phyloP scores from a whole-genome alignment of 2,329 filamentous ascomycete species.

The Emydomyces testavorans region DNA sequence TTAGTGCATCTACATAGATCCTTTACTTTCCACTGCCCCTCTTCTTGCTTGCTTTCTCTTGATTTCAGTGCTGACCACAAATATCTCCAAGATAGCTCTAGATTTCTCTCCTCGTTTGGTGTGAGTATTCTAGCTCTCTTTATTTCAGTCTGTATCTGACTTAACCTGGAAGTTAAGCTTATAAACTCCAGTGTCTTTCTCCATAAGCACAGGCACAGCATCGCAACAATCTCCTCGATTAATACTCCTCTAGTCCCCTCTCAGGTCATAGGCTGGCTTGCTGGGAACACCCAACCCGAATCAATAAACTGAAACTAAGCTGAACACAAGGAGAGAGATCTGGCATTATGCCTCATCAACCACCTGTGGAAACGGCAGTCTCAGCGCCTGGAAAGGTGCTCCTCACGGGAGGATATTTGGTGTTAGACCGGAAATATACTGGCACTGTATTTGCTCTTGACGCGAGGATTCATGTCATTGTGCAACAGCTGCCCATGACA shows the following conservation, averaged over 20 bases:
- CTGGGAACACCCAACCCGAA: not conserved
- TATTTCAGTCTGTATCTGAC: not conserved
- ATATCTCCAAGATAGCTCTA: not conserved
- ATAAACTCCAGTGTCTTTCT: too few relatives aligned
- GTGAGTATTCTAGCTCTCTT: not conserved
- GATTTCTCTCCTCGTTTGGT: not conserved
- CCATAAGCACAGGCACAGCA: not conserved
- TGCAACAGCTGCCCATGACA: conserved; percentile 41
- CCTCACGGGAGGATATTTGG: conserved; percentile 86
- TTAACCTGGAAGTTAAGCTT: too few relatives aligned
- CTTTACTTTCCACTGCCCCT: not conserved
- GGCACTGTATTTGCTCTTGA: conserved; percentile 57
- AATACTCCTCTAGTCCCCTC: conserved; percentile 6
- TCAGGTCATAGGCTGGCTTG: too few relatives aligned
- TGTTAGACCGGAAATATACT: conserved; percentile 77
- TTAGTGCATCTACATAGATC: not conserved
- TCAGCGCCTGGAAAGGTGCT: conserved; percentile 96
- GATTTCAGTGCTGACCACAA: not conserved
- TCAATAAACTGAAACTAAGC: not conserved
- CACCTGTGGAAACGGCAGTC: conserved; percentile 43
- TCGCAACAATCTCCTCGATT: not conserved
- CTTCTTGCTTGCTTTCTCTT: not conserved
- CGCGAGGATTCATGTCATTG: conserved; percentile 51
- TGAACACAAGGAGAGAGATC: not conserved
- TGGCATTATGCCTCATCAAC: conserved; percentile 11